Conservation (phyloP, 208 protist species). For the Porcisia deanei region DNA sequence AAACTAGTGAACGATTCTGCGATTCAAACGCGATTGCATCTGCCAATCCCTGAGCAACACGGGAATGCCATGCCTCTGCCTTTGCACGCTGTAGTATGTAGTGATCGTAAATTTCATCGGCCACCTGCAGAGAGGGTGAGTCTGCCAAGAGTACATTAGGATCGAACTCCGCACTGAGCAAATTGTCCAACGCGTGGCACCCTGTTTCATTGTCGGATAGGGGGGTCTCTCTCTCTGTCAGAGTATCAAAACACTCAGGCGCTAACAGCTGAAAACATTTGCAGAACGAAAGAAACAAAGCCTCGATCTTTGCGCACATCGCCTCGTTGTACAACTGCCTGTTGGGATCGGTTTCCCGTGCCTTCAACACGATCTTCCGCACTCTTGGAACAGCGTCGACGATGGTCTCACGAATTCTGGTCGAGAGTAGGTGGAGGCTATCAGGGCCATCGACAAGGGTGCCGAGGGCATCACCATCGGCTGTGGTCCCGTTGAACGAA, state of each 20-base stretch:
- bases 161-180: conserved; percentile 18
- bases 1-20: conserved; percentile 29
- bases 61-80: conserved; percentile 63
- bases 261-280: conserved; percentile 3
- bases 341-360: conserved; percentile 76
- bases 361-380: conserved; percentile 69
- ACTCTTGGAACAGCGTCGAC: conserved; percentile 42
- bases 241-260: background rate
- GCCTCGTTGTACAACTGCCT: conserved; percentile 89
- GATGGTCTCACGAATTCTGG: conserved; percentile 12
- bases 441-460: background rate
- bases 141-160: conserved; percentile 34
- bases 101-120: conserved; percentile 41
- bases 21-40: conserved; percentile 55
- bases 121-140: conserved; percentile 29
- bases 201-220: background rate
- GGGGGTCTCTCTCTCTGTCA: background rate
- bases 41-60: conserved; percentile 48
- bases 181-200: background rate
- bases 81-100: conserved; percentile 48
- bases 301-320: conserved; percentile 87
- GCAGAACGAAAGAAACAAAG: conserved; percentile 57
- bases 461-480: background rate
- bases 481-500: background rate
- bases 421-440: conserved; percentile 6